Evolutionary conservation across 768 basidiomycete species (phyloP).

Genomic region (Leccinum longicurvipes): DNA sequence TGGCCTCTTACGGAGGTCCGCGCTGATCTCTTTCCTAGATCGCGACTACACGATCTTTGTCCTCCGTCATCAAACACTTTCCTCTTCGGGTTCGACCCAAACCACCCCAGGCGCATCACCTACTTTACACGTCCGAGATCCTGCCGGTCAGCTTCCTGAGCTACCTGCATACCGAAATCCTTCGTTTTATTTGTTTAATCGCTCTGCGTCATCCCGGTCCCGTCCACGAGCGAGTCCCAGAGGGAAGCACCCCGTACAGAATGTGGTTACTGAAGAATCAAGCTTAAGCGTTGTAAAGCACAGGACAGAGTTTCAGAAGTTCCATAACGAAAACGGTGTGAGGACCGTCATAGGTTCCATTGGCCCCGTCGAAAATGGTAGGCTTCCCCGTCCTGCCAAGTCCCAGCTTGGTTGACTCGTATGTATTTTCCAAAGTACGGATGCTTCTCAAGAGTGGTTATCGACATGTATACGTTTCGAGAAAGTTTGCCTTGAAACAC

Average conservation of each 20-base stretch:
- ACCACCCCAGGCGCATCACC: slow-evolving; percentile 4
- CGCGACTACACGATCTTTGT: slow-evolving; percentile 86
- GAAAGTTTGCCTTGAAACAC: slow-evolving; percentile 85
- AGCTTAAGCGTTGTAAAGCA: slow-evolving; percentile 55
- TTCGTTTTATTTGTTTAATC: slow-evolving; percentile 64
- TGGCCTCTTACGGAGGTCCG: neutral
- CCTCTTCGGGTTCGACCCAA: slow-evolving; percentile 21
- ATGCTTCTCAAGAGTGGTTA: slow-evolving; percentile 95
- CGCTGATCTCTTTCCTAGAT: slow-evolving; percentile 40
- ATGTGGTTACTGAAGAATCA: slow-evolving; percentile 33
- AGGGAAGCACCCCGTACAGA: slow-evolving; percentile 37
- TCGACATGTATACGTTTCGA: slow-evolving; percentile 91
- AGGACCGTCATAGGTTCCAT: slow-evolving; percentile 89
- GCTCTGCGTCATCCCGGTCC: slow-evolving; percentile 29
- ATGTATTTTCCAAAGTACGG: slow-evolving; percentile 49
- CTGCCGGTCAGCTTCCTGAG: slow-evolving; percentile 52
- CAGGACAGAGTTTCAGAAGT: slow-evolving; percentile 77
- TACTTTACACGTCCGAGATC: slow-evolving; percentile 64
- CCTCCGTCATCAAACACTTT: slow-evolving; percentile 58
- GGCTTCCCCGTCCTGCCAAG: slow-evolving; percentile 10
- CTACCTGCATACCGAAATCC: slow-evolving; percentile 66
- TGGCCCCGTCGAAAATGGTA: slow-evolving; percentile 86
- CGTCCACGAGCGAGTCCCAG: slow-evolving; percentile 37
- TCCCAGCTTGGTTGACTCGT: neutral
- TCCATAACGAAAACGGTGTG: slow-evolving; percentile 90